Evolutionary conservation across 768 basidiomycete genomes (phyloP), one percentile per base, ranked within the genome.

Genomic region (Pluteus cervinus): DNA sequence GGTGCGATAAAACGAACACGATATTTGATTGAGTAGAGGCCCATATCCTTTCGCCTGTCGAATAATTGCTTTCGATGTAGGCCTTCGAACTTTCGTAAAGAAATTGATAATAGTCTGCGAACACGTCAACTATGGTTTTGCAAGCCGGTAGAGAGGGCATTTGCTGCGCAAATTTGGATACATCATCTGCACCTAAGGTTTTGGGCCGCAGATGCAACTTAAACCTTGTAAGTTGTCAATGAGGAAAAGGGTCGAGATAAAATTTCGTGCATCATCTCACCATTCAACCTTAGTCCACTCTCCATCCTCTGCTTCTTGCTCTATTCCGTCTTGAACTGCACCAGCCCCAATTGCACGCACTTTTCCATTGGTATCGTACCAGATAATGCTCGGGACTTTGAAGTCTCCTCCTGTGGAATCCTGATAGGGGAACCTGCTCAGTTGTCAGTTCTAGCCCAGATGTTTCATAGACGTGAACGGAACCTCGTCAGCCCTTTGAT

Each of bases 1-100:
- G 72, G 42, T 73, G 72, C 3, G 61, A 61, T 16, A 75, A 58
- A 5, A 75, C 56, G 40, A 63, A 65, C 24, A 68, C 61, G 25
- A 65, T 58, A 10, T 45, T 49, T 11, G 55, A 47, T 43, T 62
- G 54, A 15, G 70, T 34, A 6, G 62, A 60, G 16, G 45, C 51
- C 70, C 69, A 73, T 5, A 72, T 37, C 10, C 48, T 49, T 8
- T 16, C 36, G 2, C 72, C 70, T 35, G 49, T 53, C 0, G 52
- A 41, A 31, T 65, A 62, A 2, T 58, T 54, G 9, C 72, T 64
- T 15, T 47, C 47, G 21, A 74, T 70, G 37, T 63, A 74, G 7
- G 41, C 47, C 29, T 48, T 51, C 5, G 60, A 55, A 37, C 69
- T 69, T 1, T 40, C 21, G 17, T 52, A 62, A 7, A 74, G 51